Evolutionary conservation across 2,329 filamentous ascomycete species (phyloP).

Genomic region (Thermothelomyces thermophilus): DNA sequence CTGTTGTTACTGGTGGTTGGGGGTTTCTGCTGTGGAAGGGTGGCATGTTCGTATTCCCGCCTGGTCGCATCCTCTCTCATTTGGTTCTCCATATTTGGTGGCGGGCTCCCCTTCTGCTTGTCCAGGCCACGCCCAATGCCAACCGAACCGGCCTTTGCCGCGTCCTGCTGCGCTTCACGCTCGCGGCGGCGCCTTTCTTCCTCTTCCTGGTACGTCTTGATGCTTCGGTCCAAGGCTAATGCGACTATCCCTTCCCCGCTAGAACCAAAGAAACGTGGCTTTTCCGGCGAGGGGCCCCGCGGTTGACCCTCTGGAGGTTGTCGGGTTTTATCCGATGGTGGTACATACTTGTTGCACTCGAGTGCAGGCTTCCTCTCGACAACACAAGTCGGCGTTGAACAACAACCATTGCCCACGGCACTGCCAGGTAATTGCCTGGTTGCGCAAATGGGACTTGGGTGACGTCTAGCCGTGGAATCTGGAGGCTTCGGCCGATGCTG

Average conservation of each 20-base stretch:
- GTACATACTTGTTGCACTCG: not conserved
- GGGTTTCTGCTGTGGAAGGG: not conserved
- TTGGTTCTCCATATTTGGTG: not conserved
- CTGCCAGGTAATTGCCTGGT: not conserved
- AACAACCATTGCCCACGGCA: not conserved
- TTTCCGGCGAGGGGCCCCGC: conserved; percentile 20
- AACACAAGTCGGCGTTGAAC: not conserved
- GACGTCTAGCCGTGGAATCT: not conserved
- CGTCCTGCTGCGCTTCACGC: not conserved
- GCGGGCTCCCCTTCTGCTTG: not conserved
- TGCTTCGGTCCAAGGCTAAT: conserved; percentile 28
- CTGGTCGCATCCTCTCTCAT: conserved; percentile 11
- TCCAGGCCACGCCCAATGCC: not conserved
- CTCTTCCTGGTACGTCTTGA: conserved; percentile 29
- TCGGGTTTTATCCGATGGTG: not conserved
- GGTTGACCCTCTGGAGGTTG: not conserved
- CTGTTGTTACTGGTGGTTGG: not conserved
- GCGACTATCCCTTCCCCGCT: conserved; percentile 26
- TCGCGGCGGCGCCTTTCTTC: conserved; percentile 15
- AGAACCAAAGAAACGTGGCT: conserved; percentile 32
- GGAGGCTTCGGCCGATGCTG: not conserved
- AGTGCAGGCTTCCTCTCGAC: not conserved
- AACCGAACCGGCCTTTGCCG: not conserved
- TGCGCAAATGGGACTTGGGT: not conserved
- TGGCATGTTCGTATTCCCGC: not conserved